Conservation (phyloP, 371 early-diverging fungal species). For the Apophysomyces trapeziformis region DNA sequence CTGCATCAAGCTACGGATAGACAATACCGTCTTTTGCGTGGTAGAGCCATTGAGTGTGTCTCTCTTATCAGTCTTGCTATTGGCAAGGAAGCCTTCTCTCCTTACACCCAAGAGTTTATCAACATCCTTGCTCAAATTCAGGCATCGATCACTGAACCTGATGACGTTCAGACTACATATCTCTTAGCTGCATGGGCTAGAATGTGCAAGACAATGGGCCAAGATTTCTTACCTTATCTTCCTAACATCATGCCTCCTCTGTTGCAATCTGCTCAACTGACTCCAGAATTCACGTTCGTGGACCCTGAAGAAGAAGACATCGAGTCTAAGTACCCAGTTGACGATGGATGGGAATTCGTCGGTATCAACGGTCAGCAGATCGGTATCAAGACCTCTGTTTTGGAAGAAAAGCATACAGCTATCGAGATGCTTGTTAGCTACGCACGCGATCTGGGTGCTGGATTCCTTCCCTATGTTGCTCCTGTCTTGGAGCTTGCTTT, state of each 20-base stretch:
- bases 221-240: constrained; percentile 93
- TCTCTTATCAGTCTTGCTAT: constrained; percentile 91
- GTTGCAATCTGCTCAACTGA: constrained; percentile 79
- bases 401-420: constrained; percentile 97
- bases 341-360: constrained; percentile 97
- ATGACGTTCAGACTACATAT: constrained; percentile 92
- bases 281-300: constrained; percentile 92
- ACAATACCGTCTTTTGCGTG: constrained; percentile 88
- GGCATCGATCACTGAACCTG: constrained; percentile 76
- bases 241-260: constrained; percentile 94
- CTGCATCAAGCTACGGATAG: constrained; percentile 80
- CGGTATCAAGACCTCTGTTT: constrained; percentile 91
- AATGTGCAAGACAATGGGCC: constrained; percentile 92
- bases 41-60: constrained; percentile 96
- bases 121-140: constrained; percentile 83
- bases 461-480: constrained; percentile 85
- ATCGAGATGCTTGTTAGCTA: constrained; percentile 97
- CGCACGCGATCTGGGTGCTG: constrained; percentile 87
- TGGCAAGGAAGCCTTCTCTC: constrained; percentile 84
- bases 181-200: constrained; percentile 96
- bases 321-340: constrained; percentile 83
- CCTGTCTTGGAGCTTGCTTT: constrained; percentile 82
- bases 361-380: constrained; percentile 88
- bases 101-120: constrained; percentile 79
- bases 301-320: constrained; percentile 85